phyloP scores from a whole-genome alignment of 2,329 filamentous ascomycete species.

The Nigrograna mackinnonii region DNA sequence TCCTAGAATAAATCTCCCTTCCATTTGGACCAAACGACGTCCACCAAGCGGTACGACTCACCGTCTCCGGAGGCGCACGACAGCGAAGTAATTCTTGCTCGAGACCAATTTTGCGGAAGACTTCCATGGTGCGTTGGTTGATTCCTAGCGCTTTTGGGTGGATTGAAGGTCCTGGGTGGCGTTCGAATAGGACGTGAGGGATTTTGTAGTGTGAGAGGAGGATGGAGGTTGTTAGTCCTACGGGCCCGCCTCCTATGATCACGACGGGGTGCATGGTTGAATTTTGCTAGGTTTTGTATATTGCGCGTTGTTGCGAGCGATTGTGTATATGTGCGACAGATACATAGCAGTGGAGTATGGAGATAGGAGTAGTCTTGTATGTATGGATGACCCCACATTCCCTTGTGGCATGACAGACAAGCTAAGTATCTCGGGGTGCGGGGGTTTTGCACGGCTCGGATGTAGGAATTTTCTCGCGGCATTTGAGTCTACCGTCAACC shows the following conservation, averaged over 20 bases:
- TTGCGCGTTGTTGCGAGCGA: too few relatives aligned
- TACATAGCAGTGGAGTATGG: too few relatives aligned
- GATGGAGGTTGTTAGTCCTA: constrained; percentile 34
- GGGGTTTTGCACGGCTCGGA: too few relatives aligned
- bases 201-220: constrained; percentile 31
- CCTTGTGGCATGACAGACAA: too few relatives aligned
- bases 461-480: too few relatives aligned
- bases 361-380: too few relatives aligned
- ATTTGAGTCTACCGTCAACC: too few relatives aligned
- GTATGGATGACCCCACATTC: too few relatives aligned
- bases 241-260: constrained; percentile 34
- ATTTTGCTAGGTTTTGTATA: too few relatives aligned
- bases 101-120: constrained; percentile 34
- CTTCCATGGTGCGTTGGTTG: constrained; percentile 30
- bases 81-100: constrained; percentile 29
- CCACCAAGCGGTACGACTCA: neutral
- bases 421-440: too few relatives aligned
- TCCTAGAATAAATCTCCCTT: neutral
- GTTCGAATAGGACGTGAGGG: constrained; percentile 31
- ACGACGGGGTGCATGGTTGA: constrained; percentile 17
- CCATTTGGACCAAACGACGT: neutral
- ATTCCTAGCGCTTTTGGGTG: constrained; percentile 37
- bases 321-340: too few relatives aligned
- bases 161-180: constrained; percentile 33
- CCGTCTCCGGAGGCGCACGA: neutral